Base-by-base conservation (phyloP, 257 asterid genomes). In the Solanum habrochaites region DNA sequence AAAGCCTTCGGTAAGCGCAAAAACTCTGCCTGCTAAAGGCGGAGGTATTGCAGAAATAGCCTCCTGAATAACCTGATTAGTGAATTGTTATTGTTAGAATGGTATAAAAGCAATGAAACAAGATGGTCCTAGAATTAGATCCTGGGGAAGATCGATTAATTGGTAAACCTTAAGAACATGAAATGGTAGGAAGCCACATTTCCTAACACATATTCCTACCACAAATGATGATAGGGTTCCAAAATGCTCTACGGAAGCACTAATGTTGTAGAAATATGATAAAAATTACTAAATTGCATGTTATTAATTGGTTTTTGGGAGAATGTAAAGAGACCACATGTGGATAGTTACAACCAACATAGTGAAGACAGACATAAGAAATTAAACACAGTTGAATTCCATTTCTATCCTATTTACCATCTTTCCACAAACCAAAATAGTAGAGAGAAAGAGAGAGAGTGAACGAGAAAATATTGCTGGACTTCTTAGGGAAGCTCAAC, bases 1-100 rank as follows among this genome's bases (percentile, higher is more conserved):
- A 85, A 97, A 95, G 49, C 99, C 98, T 88, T 92, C 93, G 3
- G 98, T 94, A 52, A 97, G 94, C 84, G 97, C 98, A 86, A 90
- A 93, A 60, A 94, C 94, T 88, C 98, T 90, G 83, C 99, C 98
- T 13, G 98, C 95, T 91, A 97, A 89, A 42, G 98, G 96, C 37
- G 94, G 94, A 3, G 96, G 89, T 90, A 97, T 85, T 45, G 92
- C 91, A 86, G 98, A 87, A 71, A 97, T 15, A 23, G 98, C 99
- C 82, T 94, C 92, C 87, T 94, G 91, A 85, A 97, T 95, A 64
- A 93, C 98, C 98, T 94, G 93, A 88, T 11, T 32, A 9, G n/a
- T 39, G 31, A 62, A 23, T 18, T 86, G 14, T 67, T 10, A 86
- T 85, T 18, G 62, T 81, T 84, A 66, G 7, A 82, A 66, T 27